Base-by-base conservation (phyloP, 768 basidiomycete species). In the Epithele typhae region DNA sequence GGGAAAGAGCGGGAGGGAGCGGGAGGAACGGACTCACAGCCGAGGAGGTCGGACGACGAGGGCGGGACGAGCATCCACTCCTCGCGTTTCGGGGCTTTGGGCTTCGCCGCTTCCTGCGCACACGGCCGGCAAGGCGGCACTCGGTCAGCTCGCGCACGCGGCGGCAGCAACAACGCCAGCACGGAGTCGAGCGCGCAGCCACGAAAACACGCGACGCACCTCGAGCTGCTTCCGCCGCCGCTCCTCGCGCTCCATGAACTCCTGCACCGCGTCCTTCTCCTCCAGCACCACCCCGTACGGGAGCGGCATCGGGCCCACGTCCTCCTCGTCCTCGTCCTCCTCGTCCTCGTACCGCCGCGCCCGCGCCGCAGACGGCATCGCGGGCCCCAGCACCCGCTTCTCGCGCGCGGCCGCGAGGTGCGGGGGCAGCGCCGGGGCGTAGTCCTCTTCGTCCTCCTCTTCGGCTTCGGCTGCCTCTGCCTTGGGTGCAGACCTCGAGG, bases 11-110 rank as follows among this genome's bases (percentile, higher is more conserved):
- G 6, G 37, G 5, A 19, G 22, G 17, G 24, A 17, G 44, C 25
- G 17, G 23, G 27, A 36, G 4, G 35, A 21, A 37, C 15, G 25
- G 15, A 77, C 86, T 52, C 56, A 94, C 92, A 84, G 38, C 77
- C 78, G 4, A 94, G 72, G 11, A 95, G 65, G 51, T 88, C 87
- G 2, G 87, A 83, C 1, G 82, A 78, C 17, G 84, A 81, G 0
- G 96, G 95, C 1, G 95, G 95, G 1, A 87, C 86, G 37, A 98
- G 75, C 96, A 99, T 99, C 96, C 96, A 99, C 64, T 94, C 93
- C 17, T 97, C 91, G 35, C 96, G 81, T 64, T 91, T 71, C 32
- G 81, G 69, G 32, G 77, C 76, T 64, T 92, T 92, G 10, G 88
- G 88, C 56, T 86, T 84, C 10, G 73, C 68, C 1, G 83, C 86